Evolutionary conservation across 2,329 filamentous ascomycete species (phyloP).

Genomic region (Alternaria consortialis): DNA sequence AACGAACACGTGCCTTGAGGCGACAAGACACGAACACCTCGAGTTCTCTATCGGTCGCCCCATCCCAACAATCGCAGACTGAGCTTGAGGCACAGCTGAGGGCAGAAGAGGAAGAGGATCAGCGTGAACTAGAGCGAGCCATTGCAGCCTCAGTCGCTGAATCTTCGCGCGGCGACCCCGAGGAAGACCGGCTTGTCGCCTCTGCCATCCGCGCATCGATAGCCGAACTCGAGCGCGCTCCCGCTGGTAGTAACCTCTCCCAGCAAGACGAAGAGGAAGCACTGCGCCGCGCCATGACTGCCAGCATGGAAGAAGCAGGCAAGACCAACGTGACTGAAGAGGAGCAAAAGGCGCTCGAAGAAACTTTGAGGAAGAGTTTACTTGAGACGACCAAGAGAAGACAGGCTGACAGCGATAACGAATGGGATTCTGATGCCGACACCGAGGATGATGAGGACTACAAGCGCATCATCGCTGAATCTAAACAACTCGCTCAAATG

Average conservation of each 20-base stretch:
- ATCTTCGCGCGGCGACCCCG: slow-evolving; percentile 73
- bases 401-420: slow-evolving; percentile 31
- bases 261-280: slow-evolving; percentile 57
- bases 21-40: slow-evolving; percentile 37
- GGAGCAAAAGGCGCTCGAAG: slow-evolving; percentile 55
- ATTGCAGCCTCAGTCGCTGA: slow-evolving; percentile 71
- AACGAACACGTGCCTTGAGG: slow-evolving; percentile 23
- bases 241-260: slow-evolving; percentile 33
- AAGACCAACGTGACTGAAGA: slow-evolving; percentile 43
- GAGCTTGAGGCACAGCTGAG: slow-evolving; percentile 33
- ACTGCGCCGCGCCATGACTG: slow-evolving; percentile 60
- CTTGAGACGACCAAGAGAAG: slow-evolving; percentile 48
- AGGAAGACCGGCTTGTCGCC: slow-evolving; percentile 77
- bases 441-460: slow-evolving; percentile 50
- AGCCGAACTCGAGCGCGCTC: slow-evolving; percentile 60
- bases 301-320: slow-evolving; percentile 58
- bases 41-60: slow-evolving; percentile 27
- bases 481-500: slow-evolving; percentile 41
- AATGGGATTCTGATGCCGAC: slow-evolving; percentile 41
- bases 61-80: slow-evolving; percentile 17
- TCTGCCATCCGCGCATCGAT: slow-evolving; percentile 78
- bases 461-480: slow-evolving; percentile 48
- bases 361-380: slow-evolving; percentile 56
- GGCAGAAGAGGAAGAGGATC: slow-evolving; percentile 53
- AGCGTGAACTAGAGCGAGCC: slow-evolving; percentile 73